Conservation (phyloP, 768 basidiomycete genomes). For the Asterophora lycoperdoides region DNA sequence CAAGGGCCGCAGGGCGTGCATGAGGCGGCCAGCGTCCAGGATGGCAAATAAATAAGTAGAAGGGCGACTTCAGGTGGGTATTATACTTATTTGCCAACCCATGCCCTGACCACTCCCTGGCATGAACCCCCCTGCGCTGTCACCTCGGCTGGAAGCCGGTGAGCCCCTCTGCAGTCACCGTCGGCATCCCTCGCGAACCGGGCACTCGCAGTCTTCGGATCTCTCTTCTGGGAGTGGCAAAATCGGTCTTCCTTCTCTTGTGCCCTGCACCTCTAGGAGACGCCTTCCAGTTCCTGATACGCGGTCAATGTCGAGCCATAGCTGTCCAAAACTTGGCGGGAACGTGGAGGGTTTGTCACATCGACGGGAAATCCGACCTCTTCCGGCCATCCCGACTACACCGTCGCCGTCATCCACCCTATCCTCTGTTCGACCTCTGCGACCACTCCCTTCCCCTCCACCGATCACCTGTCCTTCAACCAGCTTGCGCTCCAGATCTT, state of each 20-base stretch:
- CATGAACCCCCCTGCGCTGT: background rate
- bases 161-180: background rate
- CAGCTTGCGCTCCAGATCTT: background rate
- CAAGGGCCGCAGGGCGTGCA: too few relatives aligned
- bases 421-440: constrained; percentile 1
- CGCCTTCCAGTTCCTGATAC: background rate
- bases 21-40: background rate
- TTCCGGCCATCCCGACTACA: constrained; percentile 17
- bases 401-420: constrained; percentile 8
- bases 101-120: background rate
- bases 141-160: background rate
- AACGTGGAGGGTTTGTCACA: background rate
- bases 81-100: background rate
- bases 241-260: background rate
- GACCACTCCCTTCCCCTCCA: constrained; percentile 17
- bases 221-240: background rate
- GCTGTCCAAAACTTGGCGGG: background rate
- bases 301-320: background rate
- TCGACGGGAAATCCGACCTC: constrained; percentile 12
- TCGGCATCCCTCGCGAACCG: background rate
- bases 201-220: background rate
- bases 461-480: background rate
- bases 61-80: background rate
- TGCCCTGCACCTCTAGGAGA: background rate
- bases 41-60: constrained; percentile 9